phyloP scores from a whole-genome alignment of 1,284 basidiomycete species.

The Cystobasidium pallidum region DNA sequence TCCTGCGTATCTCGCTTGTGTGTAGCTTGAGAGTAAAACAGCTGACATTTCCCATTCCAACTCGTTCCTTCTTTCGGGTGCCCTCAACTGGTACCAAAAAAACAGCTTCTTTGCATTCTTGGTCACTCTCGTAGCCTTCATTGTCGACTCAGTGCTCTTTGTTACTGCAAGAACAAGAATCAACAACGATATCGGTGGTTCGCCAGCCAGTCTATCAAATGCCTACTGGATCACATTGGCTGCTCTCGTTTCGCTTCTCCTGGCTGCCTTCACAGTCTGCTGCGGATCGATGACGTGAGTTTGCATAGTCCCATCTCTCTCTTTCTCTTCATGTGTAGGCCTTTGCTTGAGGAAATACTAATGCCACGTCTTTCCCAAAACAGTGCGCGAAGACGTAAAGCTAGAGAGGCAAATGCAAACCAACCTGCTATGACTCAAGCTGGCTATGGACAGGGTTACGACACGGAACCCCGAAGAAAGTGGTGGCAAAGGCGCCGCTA shows the following conservation, averaged over 20 bases:
- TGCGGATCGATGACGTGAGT: conserved; percentile 37
- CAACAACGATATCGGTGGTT: conserved; percentile 19
- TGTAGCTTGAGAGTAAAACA: neutral
- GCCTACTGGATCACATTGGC: conserved; percentile 39
- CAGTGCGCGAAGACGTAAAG: conserved; percentile 26
- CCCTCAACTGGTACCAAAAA: too few relatives aligned
- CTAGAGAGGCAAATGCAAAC: neutral
- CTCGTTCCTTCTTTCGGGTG: neutral
- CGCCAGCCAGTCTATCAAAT: conserved; percentile 26
- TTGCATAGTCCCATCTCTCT: neutral
- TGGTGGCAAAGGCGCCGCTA: conserved; percentile 41
- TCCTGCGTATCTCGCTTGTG: neutral
- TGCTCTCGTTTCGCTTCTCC: conserved; percentile 20
- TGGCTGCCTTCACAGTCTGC: conserved; percentile 40
- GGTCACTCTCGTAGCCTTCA: conserved; percentile 34
- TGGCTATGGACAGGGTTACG: conserved; percentile 8
- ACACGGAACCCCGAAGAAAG: conserved; percentile 4
- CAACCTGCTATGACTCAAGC: conserved; percentile 22
- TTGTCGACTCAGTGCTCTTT: conserved; percentile 35
- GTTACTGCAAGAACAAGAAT: conserved; percentile 35
- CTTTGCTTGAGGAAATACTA: too few relatives aligned
- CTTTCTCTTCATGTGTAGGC: conserved; percentile 7
- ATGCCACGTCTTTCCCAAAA: neutral
- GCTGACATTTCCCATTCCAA: too few relatives aligned
- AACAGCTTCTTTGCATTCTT: conserved; percentile 37